Percentiles rank a stretch among this genome's conserved stretches.
These are phyloP conservation scores for Citrullus amarus DNA, from an alignment of 306 rosid genomes.

Conservation along the genomic window DNA sequence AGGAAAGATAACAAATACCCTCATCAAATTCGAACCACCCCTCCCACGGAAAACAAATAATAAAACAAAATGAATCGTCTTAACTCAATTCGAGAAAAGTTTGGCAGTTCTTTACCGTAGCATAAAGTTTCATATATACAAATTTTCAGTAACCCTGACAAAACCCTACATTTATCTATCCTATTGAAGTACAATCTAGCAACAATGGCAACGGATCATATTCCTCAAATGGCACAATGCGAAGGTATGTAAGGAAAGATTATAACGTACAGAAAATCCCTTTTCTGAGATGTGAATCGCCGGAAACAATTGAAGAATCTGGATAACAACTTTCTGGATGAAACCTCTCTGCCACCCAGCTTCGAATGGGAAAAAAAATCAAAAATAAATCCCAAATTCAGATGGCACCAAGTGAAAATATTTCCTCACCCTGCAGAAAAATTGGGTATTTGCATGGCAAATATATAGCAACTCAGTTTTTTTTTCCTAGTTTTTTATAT, in stretches of 20 bases:
- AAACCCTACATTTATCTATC: constrained; percentile 13
- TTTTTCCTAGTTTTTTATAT: not conserved
- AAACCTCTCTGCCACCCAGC: constrained; percentile 14
- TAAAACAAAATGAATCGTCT: not conserved
- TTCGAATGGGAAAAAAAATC: constrained; percentile 4
- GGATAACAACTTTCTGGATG: constrained; percentile 5
- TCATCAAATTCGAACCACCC: not conserved
- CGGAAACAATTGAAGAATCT: constrained; percentile 22
- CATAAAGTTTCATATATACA: not conserved
- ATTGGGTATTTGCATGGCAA: constrained; percentile 9
- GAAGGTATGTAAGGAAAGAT: constrained; percentile 7
- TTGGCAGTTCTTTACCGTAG: not conserved
- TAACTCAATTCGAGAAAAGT: not conserved
- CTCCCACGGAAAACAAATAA: not conserved
- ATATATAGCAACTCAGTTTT: not conserved
- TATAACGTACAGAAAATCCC: constrained; percentile 17
- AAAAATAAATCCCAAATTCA: constrained; percentile 15
- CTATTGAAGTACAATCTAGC: not conserved
- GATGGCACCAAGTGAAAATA: constrained; percentile 7
- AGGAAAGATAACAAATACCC: not conserved
- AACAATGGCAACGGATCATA: not conserved
- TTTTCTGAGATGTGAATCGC: constrained; percentile 13
- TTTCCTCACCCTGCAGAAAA: constrained; percentile 8
- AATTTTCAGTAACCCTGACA: not conserved
- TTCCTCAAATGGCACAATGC: not conserved